These are phyloP conservation scores for Sorghum bicolor DNA, from an alignment of 176 grass and related monocot species.

Conservation along the genomic window DNA sequence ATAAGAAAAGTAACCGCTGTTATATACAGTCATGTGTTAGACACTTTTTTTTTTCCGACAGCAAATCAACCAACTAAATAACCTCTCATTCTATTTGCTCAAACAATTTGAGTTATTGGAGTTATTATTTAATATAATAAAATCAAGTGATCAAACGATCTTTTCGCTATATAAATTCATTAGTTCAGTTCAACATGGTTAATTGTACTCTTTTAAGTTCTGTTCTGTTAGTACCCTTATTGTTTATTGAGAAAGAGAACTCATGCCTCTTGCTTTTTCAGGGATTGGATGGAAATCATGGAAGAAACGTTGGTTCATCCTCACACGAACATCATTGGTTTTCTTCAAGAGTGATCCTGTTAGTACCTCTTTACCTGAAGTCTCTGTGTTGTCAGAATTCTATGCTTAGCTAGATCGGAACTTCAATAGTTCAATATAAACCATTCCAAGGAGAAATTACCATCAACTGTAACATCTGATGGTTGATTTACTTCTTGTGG, in stretches of 20 bases:
- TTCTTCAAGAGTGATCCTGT: constrained; percentile 99
- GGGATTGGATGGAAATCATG: constrained; percentile 99
- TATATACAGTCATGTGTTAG: neutral
- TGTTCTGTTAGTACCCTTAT: neutral
- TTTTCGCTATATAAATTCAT: neutral
- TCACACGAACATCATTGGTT: constrained; percentile 90
- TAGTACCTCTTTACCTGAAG: constrained; percentile 31
- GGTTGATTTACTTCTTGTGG: neutral
- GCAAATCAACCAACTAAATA: constrained; percentile 15
- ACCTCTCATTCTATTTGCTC: neutral
- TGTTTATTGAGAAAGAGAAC: neutral
- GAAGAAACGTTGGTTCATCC: constrained; percentile 99
- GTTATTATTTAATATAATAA: neutral
- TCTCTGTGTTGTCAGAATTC: constrained; percentile 3
- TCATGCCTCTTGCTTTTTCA: constrained; percentile 23
- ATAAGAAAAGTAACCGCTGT: neutral
- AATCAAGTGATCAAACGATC: neutral
- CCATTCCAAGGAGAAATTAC: neutral
- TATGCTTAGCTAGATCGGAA: neutral
- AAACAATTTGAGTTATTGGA: neutral
- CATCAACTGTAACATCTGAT: neutral
- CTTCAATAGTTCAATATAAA: neutral
- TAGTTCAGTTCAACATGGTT: neutral
- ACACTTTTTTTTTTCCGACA: neutral
- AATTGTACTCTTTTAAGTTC: neutral